A percentile compares a stretch with the other conserved stretches of the same genome.
phyloP scores from a whole-genome alignment of 2,329 filamentous ascomycete genomes.

The Claviceps maximensis region DNA sequence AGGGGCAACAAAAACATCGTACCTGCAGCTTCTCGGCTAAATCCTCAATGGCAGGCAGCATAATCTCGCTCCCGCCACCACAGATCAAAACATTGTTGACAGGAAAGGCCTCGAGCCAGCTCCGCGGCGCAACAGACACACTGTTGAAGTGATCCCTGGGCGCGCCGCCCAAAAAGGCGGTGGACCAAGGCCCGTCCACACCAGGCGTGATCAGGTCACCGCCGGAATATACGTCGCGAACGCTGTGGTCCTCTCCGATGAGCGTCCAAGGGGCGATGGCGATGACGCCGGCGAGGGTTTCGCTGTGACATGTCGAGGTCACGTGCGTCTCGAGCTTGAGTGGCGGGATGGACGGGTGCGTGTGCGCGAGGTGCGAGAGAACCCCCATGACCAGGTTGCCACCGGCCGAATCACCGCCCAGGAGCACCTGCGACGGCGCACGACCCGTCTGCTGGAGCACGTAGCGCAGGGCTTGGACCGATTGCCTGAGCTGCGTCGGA shows the following conservation, averaged over 20 bases:
- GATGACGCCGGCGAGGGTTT: conserved; percentile 8
- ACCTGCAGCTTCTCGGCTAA: conserved; percentile 11
- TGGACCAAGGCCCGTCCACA: conserved; percentile 7
- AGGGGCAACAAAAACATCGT: neutral
- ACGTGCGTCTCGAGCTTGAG: too few relatives aligned
- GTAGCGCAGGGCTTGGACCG: conserved; percentile 10
- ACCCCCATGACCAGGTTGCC: conserved; percentile 12
- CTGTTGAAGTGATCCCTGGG: conserved; percentile 10
- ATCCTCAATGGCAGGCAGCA: conserved; percentile 10
- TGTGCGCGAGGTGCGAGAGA: conserved; percentile 11
- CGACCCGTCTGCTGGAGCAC: conserved; percentile 7
- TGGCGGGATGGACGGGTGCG: conserved; percentile 9
- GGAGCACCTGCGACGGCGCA: conserved; percentile 7
- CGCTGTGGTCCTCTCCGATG: conserved; percentile 6
- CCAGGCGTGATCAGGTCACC: conserved; percentile 10
- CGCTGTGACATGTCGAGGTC: too few relatives aligned
- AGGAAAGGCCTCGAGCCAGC: conserved; percentile 11
- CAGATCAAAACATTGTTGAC: conserved; percentile 9
- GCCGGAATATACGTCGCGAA: conserved; percentile 7
- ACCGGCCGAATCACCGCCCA: conserved; percentile 13
- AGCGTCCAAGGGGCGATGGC: conserved; percentile 11
- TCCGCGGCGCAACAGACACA: conserved; percentile 7
- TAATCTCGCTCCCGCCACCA: conserved; percentile 9
- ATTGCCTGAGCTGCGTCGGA: conserved; percentile 12
- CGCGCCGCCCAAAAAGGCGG: conserved; percentile 6